Conservation (phyloP, 2,329 filamentous ascomycete species). For the Talaromyces amestolkiae region DNA sequence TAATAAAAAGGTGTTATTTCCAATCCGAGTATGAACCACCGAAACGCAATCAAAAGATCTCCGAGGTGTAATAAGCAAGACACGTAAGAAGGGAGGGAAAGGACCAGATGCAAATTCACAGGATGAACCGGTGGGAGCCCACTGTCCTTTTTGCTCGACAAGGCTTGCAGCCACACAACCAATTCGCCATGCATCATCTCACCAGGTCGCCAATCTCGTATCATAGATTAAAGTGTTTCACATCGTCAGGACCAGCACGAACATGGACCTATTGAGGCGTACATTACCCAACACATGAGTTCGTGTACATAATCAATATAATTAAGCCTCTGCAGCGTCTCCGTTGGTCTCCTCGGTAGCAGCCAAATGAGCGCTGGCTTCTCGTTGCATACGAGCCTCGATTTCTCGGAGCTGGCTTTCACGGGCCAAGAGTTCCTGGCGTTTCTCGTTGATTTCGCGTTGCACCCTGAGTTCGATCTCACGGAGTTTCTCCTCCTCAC, state of each 20-base stretch:
- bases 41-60: conserved; percentile 22
- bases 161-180: conserved; percentile 18
- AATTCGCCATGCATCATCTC: neutral
- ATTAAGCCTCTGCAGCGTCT: conserved; percentile 35
- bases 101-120: conserved; percentile 16
- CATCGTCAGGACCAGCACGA: conserved; percentile 3
- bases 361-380: conserved; percentile 54
- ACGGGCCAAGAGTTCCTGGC: conserved; percentile 93
- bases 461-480: conserved; percentile 99
- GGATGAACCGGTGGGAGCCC: conserved; percentile 11
- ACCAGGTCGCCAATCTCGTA: conserved; percentile 1
- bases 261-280: neutral
- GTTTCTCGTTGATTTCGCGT: conserved; percentile 99
- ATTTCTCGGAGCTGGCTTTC: conserved; percentile 99
- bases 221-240: conserved; percentile 26
- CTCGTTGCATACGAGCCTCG: conserved; percentile 92
- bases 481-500: conserved; percentile 98
- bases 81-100: conserved; percentile 23
- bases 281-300: conserved; percentile 11
- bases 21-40: conserved; percentile 27
- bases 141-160: conserved; percentile 16
- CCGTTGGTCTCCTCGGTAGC: conserved; percentile 33
- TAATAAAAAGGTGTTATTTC: conserved; percentile 36
- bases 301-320: conserved; percentile 17
- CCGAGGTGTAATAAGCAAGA: conserved; percentile 19